Evolutionary conservation across 2,329 filamentous ascomycete genomes (phyloP).

Genomic region (Fusarium sp.): DNA sequence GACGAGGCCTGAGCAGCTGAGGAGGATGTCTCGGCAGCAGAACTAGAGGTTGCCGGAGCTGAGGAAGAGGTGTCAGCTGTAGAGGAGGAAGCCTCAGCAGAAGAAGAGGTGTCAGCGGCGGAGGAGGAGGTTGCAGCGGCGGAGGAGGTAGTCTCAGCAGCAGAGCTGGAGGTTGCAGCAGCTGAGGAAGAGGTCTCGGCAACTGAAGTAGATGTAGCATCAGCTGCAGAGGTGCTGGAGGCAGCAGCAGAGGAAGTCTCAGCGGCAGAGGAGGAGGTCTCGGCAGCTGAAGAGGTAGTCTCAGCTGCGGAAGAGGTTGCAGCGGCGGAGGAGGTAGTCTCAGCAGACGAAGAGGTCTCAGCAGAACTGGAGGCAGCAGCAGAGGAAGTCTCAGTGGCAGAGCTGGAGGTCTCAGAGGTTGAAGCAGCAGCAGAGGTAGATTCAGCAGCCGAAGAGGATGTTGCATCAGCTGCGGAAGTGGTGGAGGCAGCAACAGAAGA

Average conservation of each 20-base stretch:
- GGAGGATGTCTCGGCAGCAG: not conserved
- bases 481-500: not conserved
- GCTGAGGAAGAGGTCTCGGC: not conserved
- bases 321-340: not conserved
- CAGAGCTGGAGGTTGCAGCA: not conserved
- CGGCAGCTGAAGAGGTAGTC: too few species aligned
- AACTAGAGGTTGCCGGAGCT: not conserved
- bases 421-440: not conserved
- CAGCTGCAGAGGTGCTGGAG: too few species aligned
- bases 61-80: rapidly evolving
- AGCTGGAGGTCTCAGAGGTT: not conserved
- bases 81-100: too few species aligned
- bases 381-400: not conserved
- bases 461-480: not conserved
- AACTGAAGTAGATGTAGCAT: too few species aligned
- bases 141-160: not conserved
- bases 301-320: not conserved
- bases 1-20: not conserved
- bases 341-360: too few species aligned
- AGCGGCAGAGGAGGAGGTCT: not conserved
- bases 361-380: too few species aligned
- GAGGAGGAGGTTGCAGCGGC: not conserved
- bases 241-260: not conserved
- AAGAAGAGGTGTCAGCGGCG: too few species aligned
- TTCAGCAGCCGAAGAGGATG: not conserved